These are phyloP conservation scores for Ustilago bromivora DNA, from an alignment of 1,284 basidiomycete species.

Conservation along the genomic window DNA sequence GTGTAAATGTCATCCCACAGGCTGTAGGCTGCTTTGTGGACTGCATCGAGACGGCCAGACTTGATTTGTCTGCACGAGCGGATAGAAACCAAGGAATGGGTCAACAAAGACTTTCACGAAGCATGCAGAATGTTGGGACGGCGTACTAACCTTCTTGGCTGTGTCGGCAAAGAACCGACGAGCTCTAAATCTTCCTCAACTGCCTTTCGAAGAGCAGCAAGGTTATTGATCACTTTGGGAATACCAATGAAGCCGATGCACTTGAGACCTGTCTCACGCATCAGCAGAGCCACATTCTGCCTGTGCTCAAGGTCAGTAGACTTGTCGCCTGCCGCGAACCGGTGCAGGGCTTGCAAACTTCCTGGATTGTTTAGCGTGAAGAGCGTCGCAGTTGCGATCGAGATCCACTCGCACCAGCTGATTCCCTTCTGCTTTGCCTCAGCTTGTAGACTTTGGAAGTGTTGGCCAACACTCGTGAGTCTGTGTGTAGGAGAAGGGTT, in stretches of 20 bases:
- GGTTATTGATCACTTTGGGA: constrained; percentile 74
- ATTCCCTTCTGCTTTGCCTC: constrained; percentile 76
- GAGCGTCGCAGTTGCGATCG: constrained; percentile 85
- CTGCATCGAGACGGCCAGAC: constrained; percentile 33
- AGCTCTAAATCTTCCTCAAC: constrained; percentile 64
- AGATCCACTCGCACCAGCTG: constrained; percentile 84
- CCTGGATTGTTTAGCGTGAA: constrained; percentile 85
- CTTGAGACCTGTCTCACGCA: constrained; percentile 93
- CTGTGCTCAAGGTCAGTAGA: constrained; percentile 74
- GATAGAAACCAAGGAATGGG: neutral
- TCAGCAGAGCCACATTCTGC: constrained; percentile 78
- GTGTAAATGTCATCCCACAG: constrained; percentile 90
- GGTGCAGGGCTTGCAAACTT: constrained; percentile 81
- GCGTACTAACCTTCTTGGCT: constrained; percentile 55
- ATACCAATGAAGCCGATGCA: constrained; percentile 92
- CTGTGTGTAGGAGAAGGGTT: constrained; percentile 76
- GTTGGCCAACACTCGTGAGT: constrained; percentile 73
- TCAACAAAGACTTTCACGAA: neutral
- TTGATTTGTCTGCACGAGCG: constrained; percentile 43
- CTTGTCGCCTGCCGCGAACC: constrained; percentile 74
- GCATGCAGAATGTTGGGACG: too few relatives aligned
- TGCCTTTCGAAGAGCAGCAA: constrained; percentile 63
- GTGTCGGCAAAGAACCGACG: constrained; percentile 52
- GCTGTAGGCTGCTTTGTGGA: constrained; percentile 56
- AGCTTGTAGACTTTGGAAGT: constrained; percentile 74